Percentiles rank a stretch among this genome's conserved stretches.
Conservation (phyloP, 2,329 filamentous ascomycete species). For the Fusarium newnesense region DNA sequence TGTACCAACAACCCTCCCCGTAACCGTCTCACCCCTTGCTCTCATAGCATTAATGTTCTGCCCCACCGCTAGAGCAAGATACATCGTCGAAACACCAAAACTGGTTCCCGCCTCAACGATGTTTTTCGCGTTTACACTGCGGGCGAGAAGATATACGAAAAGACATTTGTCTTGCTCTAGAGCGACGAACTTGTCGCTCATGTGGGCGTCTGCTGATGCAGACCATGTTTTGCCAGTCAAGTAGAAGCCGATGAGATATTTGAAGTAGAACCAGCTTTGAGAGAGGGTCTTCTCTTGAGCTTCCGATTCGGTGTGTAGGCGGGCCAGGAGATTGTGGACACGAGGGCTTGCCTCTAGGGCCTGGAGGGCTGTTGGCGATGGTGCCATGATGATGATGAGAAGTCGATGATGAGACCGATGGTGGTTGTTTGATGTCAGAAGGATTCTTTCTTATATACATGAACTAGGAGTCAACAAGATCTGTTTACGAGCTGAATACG, state of each 20-base stretch:
- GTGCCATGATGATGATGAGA: constrained; percentile 18
- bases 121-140: constrained; percentile 58
- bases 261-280: constrained; percentile 43
- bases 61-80: constrained; percentile 67
- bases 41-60: constrained; percentile 52
- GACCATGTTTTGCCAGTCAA: constrained; percentile 40
- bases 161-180: constrained; percentile 68
- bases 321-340: constrained; percentile 41
- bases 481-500: not conserved
- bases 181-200: constrained; percentile 69
- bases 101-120: constrained; percentile 72
- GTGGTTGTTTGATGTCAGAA: not conserved
- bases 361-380: constrained; percentile 33
- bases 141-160: constrained; percentile 65
- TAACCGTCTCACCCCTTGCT: constrained; percentile 30
- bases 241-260: constrained; percentile 36
- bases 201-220: constrained; percentile 48
- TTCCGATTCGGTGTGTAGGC: constrained; percentile 43
- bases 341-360: constrained; percentile 40
- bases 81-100: constrained; percentile 72
- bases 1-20: constrained; percentile 63
- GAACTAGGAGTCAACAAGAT: not conserved
- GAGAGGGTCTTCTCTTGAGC: constrained; percentile 41
- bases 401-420: not conserved
- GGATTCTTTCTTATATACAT: constrained; percentile 4